Evolutionary conservation across 768 basidiomycete species (phyloP).

Genomic region (Leccinum disarticulatum): DNA sequence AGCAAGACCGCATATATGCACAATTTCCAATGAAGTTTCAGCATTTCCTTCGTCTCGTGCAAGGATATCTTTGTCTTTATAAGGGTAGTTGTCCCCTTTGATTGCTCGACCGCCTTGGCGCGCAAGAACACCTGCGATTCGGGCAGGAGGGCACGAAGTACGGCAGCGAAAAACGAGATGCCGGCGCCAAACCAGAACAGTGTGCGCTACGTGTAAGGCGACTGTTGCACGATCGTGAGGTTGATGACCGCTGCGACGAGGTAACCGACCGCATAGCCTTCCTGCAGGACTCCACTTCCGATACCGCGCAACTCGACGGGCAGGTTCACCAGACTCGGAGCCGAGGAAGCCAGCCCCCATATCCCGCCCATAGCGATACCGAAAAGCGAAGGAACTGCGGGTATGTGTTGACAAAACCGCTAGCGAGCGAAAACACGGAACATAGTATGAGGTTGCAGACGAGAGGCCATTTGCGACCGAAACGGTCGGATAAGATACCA

Average conservation of each 20-base stretch:
- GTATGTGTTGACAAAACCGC: slow-evolving; percentile 79
- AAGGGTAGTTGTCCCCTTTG: slow-evolving; percentile 33
- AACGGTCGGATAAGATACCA: slow-evolving; percentile 84
- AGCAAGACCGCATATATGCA: slow-evolving; percentile 84
- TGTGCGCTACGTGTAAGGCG: slow-evolving; percentile 59
- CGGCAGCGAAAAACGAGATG: slow-evolving; percentile 67
- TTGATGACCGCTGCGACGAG: slow-evolving; percentile 85
- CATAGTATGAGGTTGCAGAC: slow-evolving; percentile 74
- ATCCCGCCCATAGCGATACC: slow-evolving; percentile 89
- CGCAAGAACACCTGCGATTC: slow-evolving; percentile 76
- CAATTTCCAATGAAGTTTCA: slow-evolving; percentile 77
- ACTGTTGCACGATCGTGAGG: slow-evolving; percentile 49
- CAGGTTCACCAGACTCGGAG: slow-evolving; percentile 71
- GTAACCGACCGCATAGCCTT: slow-evolving; percentile 88
- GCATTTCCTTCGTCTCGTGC: slow-evolving; percentile 69
- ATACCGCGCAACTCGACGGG: slow-evolving; percentile 86
- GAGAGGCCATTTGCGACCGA: slow-evolving; percentile 92
- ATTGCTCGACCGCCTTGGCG: slow-evolving; percentile 56
- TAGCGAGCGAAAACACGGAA: slow-evolving; percentile 70
- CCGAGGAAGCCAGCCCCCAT: slow-evolving; percentile 85
- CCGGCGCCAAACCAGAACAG: slow-evolving; percentile 82
- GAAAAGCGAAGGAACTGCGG: slow-evolving; percentile 80
- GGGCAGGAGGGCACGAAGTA: slow-evolving; percentile 64
- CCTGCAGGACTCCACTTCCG: slow-evolving; percentile 80
- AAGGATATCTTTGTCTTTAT: slow-evolving; percentile 72